Evolutionary conservation across 78 protist species (phyloP).

Genomic region (Pelomyxa schiedti): DNA sequence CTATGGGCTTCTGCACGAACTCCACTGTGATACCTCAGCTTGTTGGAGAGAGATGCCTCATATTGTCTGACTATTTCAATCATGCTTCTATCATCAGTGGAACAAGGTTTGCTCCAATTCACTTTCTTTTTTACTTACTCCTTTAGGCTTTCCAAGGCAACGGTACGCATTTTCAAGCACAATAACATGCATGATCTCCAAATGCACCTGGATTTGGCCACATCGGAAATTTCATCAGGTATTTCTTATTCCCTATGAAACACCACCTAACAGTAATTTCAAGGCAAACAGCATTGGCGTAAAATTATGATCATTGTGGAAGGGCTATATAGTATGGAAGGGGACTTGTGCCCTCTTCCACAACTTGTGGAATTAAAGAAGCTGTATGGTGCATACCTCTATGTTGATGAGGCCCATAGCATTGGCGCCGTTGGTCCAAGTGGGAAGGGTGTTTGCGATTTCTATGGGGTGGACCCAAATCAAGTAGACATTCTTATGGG

Average conservation of each 20-base stretch:
- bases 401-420: constrained; percentile 93
- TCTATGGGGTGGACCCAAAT: constrained; percentile 40
- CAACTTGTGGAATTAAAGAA: constrained; percentile 69
- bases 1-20: constrained; percentile 95
- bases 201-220: no score
- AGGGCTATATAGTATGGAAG: constrained; percentile 90
- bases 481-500: constrained; percentile 91
- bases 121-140: constrained; percentile 74
- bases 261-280: constrained; percentile 40
- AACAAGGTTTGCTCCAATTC: constrained; percentile 60
- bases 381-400: constrained; percentile 69
- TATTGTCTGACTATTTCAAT: no score
- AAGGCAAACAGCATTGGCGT: constrained; percentile 51
- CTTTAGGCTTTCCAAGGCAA: constrained; percentile 63
- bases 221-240: neutral
- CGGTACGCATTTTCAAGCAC: constrained; percentile 67
- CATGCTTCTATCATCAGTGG: no score
- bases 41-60: no score
- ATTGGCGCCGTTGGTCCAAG: constrained; percentile 84
- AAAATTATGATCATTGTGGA: constrained; percentile 83
- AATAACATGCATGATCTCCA: constrained; percentile 28
- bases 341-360: constrained; percentile 38
- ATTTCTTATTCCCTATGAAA: constrained; percentile 4
- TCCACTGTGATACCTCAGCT: constrained; percentile 66
- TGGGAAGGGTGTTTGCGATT: constrained; percentile 81